These are phyloP conservation scores for Ophiorrhiza pumila DNA, from an alignment of 257 asterid genomes.

Conservation along the genomic window DNA sequence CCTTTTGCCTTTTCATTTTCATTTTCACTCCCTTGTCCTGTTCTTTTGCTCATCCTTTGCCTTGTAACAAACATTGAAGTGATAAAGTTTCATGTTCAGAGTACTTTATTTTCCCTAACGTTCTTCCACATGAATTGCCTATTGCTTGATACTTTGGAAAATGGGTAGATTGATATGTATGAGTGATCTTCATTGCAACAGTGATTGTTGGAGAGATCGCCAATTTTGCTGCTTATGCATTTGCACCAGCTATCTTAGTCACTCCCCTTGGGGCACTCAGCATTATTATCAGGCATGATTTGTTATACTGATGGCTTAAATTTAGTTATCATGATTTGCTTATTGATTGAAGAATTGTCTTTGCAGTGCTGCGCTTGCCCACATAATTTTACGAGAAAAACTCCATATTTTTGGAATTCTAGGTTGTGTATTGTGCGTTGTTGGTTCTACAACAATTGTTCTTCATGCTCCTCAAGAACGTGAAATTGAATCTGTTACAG, in stretches of 20 bases:
- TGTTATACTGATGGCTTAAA: slow-evolving; percentile 20
- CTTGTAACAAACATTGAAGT: background rate
- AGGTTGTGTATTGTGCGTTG: slow-evolving; percentile 96
- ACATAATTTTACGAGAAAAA: slow-evolving; percentile 72
- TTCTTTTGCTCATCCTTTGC: background rate
- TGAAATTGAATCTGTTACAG: slow-evolving; percentile 76
- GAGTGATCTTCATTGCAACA: slow-evolving; percentile 36
- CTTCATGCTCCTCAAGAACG: slow-evolving; percentile 98
- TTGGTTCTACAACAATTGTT: slow-evolving; percentile 94
- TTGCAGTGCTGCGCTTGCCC: slow-evolving; percentile 97
- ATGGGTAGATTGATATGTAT: slow-evolving; percentile 13
- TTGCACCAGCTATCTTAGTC: slow-evolving; percentile 97
- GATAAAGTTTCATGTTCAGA: background rate
- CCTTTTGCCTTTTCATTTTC: background rate
- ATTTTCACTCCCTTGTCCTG: background rate
- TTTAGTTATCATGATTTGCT: slow-evolving; percentile 20
- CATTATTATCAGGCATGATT: slow-evolving; percentile 88
- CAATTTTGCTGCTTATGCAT: slow-evolving; percentile 98
- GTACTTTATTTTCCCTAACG: background rate
- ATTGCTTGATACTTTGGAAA: slow-evolving; percentile 3
- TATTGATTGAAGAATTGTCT: slow-evolving; percentile 33
- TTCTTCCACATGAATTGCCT: background rate
- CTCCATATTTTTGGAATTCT: slow-evolving; percentile 87
- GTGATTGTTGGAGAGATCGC: slow-evolving; percentile 99
- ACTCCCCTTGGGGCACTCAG: slow-evolving; percentile 99